Evolutionary conservation across 352 stramenopile genomes (phyloP), one percentile per base, ranked within the genome.

Genomic region (Globisporangium canariense): DNA sequence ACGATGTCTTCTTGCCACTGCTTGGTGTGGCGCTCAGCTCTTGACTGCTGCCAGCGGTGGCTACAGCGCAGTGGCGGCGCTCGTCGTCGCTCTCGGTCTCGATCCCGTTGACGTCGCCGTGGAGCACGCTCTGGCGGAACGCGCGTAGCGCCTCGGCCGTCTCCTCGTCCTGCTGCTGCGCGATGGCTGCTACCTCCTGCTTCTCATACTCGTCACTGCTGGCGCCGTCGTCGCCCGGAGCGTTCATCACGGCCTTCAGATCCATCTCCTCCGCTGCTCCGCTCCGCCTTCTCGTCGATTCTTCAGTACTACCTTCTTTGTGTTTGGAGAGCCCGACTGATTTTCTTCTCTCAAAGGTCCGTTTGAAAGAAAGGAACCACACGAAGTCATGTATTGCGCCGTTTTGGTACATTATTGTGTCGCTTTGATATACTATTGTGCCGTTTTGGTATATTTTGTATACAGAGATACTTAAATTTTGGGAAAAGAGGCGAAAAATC

Each of bases 241-340:
- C 53, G 10, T 46, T 59, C 53, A 59, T 59, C 30, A 59, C 36
- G 7, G 53, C 53, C 22, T 45, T 25, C 34, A 59, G 53, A 59
- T 59, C 18, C 53, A 59, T 59, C 18, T 5, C 28, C 22, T 4
- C 10, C 52, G 36, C 36, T 41, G 7, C 36, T 41, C 36, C 22
- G 22, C 22, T 25, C 22, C 22, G 22, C 22, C 22, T 25, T 25
- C 22, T 25, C 22, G 22, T 25, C 22, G 22, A 25, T 25, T 25
- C 22, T 25, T 25, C 22, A 25, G 22, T 25, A 28, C 25, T 28
- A 28, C 25, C 1, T 28, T 28, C 25, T 28, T 28, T 28, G 25
- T 28, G 25, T 28, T 28, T 28, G 25, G 25, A 28, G 25, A 28
- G 25, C 25, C 25, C 2, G 25, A 28, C 25, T 28, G 25, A 28